These are phyloP conservation scores for Phytopythium litorale DNA, from an alignment of 352 stramenopile genomes.

Conservation along the genomic window DNA sequence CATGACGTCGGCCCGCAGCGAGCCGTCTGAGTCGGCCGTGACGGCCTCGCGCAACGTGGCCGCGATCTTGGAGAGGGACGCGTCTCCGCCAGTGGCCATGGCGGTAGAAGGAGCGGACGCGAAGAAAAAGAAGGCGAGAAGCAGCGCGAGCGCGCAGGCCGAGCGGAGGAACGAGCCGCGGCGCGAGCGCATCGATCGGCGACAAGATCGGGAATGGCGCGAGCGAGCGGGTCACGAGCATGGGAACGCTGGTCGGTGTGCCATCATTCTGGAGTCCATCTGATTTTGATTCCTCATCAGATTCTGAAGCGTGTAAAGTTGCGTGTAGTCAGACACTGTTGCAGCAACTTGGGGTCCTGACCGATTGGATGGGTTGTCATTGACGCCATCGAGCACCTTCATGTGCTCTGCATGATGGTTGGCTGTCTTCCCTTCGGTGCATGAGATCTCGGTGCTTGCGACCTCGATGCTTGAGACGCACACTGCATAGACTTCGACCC, in stretches of 20 bases:
- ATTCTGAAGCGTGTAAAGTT: neutral
- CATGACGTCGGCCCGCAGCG: constrained; percentile 40
- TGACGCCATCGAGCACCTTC: too few species aligned
- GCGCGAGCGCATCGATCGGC: neutral
- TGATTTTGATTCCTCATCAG: neutral
- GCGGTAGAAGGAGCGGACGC: neutral
- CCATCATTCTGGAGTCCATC: neutral
- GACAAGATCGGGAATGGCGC: neutral
- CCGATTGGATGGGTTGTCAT: too few species aligned
- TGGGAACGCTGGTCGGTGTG: neutral
- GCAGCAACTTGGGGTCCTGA: neutral
- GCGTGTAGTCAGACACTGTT: neutral
- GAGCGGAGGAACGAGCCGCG: neutral
- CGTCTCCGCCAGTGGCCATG: neutral
- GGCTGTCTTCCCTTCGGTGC: too few species aligned
- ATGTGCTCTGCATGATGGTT: too few species aligned
- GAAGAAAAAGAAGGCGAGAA: neutral
- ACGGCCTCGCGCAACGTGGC: constrained; percentile 26
- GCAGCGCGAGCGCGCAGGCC: neutral
- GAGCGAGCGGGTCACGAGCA: neutral
- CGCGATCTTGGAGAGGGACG: constrained; percentile 26
- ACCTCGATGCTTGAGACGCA: too few species aligned
- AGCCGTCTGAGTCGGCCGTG: constrained; percentile 11
- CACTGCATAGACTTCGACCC: too few species aligned
- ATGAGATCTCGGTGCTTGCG: too few species aligned